Percentiles rank a stretch among this genome's conserved stretches.
phyloP scores from a whole-genome alignment of 2,329 filamentous ascomycete genomes.

The Capronia coronata region DNA sequence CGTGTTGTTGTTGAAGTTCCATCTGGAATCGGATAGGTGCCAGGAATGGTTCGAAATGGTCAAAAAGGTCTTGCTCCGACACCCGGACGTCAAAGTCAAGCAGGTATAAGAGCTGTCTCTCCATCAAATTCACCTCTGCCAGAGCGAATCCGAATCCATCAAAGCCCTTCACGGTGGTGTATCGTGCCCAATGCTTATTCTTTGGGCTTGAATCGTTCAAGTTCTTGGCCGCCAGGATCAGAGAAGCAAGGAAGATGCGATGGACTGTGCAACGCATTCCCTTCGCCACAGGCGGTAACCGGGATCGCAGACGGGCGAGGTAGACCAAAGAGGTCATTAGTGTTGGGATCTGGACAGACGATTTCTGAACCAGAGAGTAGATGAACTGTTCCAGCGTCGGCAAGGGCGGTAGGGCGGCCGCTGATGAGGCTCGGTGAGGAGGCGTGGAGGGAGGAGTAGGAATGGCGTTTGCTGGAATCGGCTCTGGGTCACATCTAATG shows the following conservation, averaged over 20 bases:
- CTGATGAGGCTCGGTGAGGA: conserved; percentile 42
- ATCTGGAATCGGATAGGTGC: conserved; percentile 65
- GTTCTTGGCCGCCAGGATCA: conserved; percentile 78
- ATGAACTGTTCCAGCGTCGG: conserved; percentile 89
- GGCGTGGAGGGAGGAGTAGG: conserved; percentile 57
- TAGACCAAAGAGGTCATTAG: conserved; percentile 97
- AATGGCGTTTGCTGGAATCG: conserved; percentile 46
- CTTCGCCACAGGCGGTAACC: conserved; percentile 88
- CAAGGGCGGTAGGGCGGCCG: conserved; percentile 43
- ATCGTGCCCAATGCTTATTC: conserved; percentile 99
- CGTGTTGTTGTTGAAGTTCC: conserved; percentile 51
- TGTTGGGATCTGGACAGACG: conserved; percentile 94
- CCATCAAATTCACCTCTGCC: conserved; percentile 98
- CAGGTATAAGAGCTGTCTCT: conserved; percentile 93
- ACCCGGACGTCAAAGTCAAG: conserved; percentile 92
- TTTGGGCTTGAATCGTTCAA: conserved; percentile 97
- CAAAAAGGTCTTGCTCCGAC: conserved; percentile 75
- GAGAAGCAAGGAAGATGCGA: conserved; percentile 74
- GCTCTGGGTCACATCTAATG: conserved; percentile 43
- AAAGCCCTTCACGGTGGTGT: conserved; percentile 68
- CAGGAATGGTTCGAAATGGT: conserved; percentile 80
- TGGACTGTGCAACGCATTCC: conserved; percentile 95
- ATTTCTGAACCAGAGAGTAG: conserved; percentile 78
- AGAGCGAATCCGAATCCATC: conserved; percentile 83
- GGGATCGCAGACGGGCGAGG: conserved; percentile 72